phyloP scores from a whole-genome alignment of 2,329 filamentous ascomycete species.

The Colletotrichum karsti region DNA sequence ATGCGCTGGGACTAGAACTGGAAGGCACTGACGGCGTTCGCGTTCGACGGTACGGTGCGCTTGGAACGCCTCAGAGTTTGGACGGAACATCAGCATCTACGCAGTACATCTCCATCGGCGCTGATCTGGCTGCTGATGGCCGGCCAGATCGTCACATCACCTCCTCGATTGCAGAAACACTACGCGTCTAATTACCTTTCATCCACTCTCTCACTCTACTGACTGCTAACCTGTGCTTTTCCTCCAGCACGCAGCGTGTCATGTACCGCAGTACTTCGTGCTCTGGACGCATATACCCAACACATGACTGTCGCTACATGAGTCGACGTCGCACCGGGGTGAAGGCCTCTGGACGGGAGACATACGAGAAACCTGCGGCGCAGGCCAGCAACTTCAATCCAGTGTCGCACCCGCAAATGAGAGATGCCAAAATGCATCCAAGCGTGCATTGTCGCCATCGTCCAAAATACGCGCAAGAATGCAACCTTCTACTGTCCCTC shows the following conservation, averaged over 20 bases:
- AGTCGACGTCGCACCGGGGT: not conserved
- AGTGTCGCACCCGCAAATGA: not conserved
- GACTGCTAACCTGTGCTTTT: not conserved
- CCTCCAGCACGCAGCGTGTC: not conserved
- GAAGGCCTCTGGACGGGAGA: not conserved
- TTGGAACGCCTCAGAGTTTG: not conserved
- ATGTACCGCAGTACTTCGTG: too few species aligned
- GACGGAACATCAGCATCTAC: not conserved
- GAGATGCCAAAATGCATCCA: not conserved
- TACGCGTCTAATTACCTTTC: not conserved
- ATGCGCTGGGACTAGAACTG: too few species aligned
- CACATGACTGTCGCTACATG: not conserved
- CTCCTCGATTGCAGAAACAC: not conserved
- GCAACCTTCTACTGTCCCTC: not conserved
- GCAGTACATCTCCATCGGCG: not conserved
- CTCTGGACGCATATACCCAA: too few species aligned
- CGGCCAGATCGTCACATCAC: not conserved
- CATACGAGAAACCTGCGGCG: not conserved
- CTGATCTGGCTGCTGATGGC: not conserved
- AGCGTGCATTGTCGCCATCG: not conserved
- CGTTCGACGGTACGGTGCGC: not conserved
- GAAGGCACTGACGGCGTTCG: not conserved
- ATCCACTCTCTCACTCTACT: too few species aligned
- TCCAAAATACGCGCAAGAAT: constrained; percentile 6
- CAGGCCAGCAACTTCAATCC: not conserved